Percentiles rank a stretch among this genome's conserved stretches.
Conservation (phyloP, 2,329 filamentous ascomycete species). For the Penicillium sp. region DNA sequence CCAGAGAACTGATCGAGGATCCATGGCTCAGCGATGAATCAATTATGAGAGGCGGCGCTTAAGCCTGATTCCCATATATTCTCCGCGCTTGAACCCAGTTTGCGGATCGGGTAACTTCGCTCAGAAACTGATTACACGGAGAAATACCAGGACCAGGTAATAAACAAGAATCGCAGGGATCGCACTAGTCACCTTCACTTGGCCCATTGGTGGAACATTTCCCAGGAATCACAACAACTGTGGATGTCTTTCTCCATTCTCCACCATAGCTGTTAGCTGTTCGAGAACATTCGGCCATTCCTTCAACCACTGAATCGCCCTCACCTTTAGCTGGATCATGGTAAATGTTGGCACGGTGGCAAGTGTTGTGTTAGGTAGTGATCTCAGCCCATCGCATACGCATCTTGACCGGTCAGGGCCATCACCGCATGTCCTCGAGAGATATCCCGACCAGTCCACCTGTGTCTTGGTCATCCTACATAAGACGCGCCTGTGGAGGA, state of each 20-base stretch:
- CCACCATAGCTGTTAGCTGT: constrained; percentile 34
- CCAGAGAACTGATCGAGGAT: background rate
- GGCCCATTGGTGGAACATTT: constrained; percentile 31
- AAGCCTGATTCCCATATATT: background rate
- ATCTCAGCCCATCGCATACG: no score
- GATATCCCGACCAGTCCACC: constrained; percentile 33
- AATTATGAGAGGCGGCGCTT: no score
- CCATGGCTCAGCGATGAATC: no score
- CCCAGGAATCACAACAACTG: constrained; percentile 32
- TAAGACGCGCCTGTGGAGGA: constrained; percentile 38
- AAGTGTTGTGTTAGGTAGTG: constrained; percentile 28
- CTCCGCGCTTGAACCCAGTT: background rate
- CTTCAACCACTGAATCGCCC: constrained; percentile 35
- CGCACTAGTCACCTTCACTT: constrained; percentile 35
- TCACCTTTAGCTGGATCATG: constrained; percentile 37
- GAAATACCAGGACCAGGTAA: no score
- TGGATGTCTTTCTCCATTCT: constrained; percentile 31
- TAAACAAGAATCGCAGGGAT: no score
- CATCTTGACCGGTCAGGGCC: constrained; percentile 15
- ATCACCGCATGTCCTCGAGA: constrained; percentile 37
- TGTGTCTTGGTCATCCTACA: constrained; percentile 35
- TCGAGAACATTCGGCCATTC: constrained; percentile 32
- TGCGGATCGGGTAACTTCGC: no score
- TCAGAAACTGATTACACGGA: no score
- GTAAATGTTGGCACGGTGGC: constrained; percentile 35